These are phyloP conservation scores for Arctium minus DNA, from an alignment of 129 eudicot genomes.

Conservation along the genomic window DNA sequence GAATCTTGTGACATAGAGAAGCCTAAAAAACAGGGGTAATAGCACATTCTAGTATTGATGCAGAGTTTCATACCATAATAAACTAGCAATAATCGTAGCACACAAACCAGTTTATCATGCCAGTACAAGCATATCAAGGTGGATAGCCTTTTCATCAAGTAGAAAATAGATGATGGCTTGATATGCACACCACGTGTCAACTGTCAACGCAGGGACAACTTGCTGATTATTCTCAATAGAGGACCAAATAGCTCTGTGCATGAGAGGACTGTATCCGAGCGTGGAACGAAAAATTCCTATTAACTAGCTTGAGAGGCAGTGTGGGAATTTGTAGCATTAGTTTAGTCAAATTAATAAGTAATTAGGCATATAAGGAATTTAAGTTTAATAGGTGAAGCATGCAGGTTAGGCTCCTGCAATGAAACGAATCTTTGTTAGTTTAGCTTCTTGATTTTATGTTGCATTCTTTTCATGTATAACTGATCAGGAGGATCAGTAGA, in stretches of 20 bases:
- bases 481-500: background rate
- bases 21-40: background rate
- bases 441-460: background rate
- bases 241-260: background rate
- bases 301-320: background rate
- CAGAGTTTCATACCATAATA: background rate
- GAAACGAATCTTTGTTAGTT: background rate
- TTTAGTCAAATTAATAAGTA: background rate
- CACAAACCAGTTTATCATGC: background rate
- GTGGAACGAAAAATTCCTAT: background rate
- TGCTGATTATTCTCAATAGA: background rate
- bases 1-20: background rate
- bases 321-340: background rate
- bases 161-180: background rate
- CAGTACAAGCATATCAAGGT: background rate
- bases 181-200: background rate
- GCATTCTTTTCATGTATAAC: background rate
- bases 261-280: background rate
- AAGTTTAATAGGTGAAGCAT: background rate
- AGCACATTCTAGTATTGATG: background rate
- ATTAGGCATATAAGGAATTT: background rate
- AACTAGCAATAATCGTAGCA: background rate
- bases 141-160: background rate
- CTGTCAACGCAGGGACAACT: background rate
- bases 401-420: background rate